Evolutionary conservation across 2,329 filamentous ascomycete genomes (phyloP), one percentile per base, ranked within the genome.

Genomic region (Biscogniauxia mediterranea): DNA sequence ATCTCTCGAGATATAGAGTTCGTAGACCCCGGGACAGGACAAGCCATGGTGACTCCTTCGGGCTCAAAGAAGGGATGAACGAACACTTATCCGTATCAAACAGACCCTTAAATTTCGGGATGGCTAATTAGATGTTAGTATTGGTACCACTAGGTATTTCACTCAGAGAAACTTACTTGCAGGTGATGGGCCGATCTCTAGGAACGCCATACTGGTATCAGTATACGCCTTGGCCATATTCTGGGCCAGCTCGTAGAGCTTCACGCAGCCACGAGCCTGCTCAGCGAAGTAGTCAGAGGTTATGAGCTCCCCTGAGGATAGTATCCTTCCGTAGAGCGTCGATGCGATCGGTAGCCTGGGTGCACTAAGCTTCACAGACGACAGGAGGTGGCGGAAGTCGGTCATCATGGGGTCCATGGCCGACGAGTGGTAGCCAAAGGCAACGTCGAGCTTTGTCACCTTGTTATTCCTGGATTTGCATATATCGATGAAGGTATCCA

Each of bases 341-440:
- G 68, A 69, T 1, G 62, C 64, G 21, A 69, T 21, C 11, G 25
- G 53, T n/a, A 67, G 50, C 5, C 8, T 58, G 5, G 56, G 52
- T 17, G 57, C 19, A 2, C 25, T 52, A 9, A 60, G 19, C n/a
- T 55, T 32, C 1, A 68, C 19, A 3, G 7, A 21, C 0, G 64
- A 58, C 4, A 57, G 58, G n/a, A 61, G 51, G 19, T 55, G 32
- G 3, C 58, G 38, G 15, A 70, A 62, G 19, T 63, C 60, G 1
- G 62, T 54, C 4, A 70, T 50, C 2, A 76, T 66, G 9, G 67
- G 64, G 28, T 71, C 71, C 50, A 70, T 70, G 3, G 71, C 64
- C 6, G 58, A 55, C 2, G 72, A 73, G 62, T 75, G 73, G 54
- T 72, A 75, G 0, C 64, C 72, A 56, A 70, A 68, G 1, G 69